Evolutionary conservation across 2,329 filamentous ascomycete genomes (phyloP).

Genomic region (Monilinia laxa): DNA sequence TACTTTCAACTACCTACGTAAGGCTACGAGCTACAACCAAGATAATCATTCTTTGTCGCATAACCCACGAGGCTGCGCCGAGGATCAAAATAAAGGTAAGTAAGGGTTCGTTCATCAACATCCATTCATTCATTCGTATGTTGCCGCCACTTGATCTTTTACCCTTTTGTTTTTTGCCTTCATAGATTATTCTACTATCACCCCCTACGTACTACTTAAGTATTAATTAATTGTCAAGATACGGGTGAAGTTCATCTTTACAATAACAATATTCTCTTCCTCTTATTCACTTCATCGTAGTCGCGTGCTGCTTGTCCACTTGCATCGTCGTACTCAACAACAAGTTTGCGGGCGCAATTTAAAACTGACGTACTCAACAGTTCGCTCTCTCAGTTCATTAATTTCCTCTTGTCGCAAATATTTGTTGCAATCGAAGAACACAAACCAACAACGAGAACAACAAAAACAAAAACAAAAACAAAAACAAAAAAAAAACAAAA

Average conservation of each 20-base stretch:
- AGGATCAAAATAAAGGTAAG: conserved; percentile 7
- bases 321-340: too few species aligned
- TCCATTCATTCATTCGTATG: neutral
- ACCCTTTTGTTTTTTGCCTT: neutral
- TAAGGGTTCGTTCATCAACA: neutral
- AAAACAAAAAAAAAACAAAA: too few species aligned
- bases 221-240: too few species aligned
- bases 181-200: neutral
- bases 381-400: neutral
- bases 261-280: neutral
- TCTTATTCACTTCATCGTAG: conserved; percentile 3
- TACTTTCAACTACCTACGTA: conserved; percentile 2
- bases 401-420: conserved; percentile 8
- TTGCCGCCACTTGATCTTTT: neutral
- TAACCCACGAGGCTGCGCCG: conserved; percentile 13
- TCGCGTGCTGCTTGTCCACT: neutral
- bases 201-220: too few species aligned
- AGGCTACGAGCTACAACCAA: neutral
- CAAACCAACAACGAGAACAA: too few species aligned
- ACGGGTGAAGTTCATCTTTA: neutral
- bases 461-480: too few species aligned
- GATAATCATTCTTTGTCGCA: conserved; percentile 4
- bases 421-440: neutral
- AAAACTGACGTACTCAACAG: conserved; percentile 1
- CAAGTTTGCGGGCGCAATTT: neutral